Percentiles rank a stretch among this genome's conserved stretches.
Evolutionary conservation across 495 filamentous ascomycete genomes (phyloP).

Genomic region (Aspergillus bridgeri): DNA sequence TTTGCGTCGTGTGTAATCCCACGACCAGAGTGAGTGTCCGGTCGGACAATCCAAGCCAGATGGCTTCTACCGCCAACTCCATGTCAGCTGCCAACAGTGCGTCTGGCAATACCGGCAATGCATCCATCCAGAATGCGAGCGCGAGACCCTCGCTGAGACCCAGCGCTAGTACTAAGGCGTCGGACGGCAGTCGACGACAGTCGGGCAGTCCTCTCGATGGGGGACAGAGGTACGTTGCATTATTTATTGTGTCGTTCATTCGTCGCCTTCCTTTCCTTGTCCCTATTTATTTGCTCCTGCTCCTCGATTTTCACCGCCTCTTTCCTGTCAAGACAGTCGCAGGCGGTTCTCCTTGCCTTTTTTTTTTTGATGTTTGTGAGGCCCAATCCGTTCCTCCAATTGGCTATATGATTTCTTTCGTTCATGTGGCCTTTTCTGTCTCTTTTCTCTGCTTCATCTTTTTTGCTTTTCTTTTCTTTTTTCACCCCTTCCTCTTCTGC

Average conservation of each 20-base stretch:
- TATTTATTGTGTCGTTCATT: conserved; percentile 11
- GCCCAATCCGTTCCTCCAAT: neutral
- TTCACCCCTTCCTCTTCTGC: neutral
- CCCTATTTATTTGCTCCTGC: conserved; percentile 10
- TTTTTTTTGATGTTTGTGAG: neutral
- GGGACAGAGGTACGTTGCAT: conserved; percentile 47
- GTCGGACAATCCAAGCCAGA: conserved; percentile 35
- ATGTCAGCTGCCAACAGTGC: conserved; percentile 43
- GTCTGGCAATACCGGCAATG: conserved; percentile 41
- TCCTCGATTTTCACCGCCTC: conserved; percentile 12
- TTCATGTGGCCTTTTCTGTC: neutral
- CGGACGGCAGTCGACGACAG: conserved; percentile 54
- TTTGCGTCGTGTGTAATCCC: conserved; percentile 41
- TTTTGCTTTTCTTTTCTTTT: neutral
- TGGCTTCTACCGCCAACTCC: conserved; percentile 51
- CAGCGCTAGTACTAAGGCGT: conserved; percentile 50
- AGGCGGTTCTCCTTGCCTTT: conserved; percentile 4
- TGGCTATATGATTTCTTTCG: conserved; percentile 3
- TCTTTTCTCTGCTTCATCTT: neutral
- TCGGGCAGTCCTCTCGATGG: conserved; percentile 54
- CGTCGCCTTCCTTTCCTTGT: conserved; percentile 11
- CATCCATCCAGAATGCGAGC: conserved; percentile 33
- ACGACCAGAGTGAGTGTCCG: conserved; percentile 34
- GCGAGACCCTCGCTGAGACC: conserved; percentile 45
- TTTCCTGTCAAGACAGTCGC: conserved; percentile 8